Evolutionary conservation across 2,329 filamentous ascomycete species (phyloP).

Genomic region (Phoma sp.): DNA sequence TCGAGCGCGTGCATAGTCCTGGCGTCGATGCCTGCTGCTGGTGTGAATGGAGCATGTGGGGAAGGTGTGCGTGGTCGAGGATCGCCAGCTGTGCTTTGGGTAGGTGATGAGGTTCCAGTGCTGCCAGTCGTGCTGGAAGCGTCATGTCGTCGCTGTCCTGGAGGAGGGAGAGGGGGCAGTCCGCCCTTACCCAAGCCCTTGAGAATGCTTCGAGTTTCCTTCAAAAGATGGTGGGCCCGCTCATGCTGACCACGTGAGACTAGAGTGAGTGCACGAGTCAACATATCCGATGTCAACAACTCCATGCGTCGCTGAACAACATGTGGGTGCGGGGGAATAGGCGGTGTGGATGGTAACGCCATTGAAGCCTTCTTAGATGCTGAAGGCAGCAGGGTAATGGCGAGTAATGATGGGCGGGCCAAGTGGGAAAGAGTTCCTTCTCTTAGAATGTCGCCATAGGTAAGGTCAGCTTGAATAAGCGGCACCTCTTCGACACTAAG

Average conservation of each 20-base stretch:
- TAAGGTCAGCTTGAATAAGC: slow-evolving; percentile 91
- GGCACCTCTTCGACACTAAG: slow-evolving; percentile 93
- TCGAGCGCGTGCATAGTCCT: slow-evolving; percentile 85
- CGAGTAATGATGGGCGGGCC: slow-evolving; percentile 85
- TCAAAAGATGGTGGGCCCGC: slow-evolving; percentile 86
- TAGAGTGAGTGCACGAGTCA: slow-evolving; percentile 87
- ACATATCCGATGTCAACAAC: slow-evolving; percentile 95
- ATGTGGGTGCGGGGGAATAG: slow-evolving; percentile 92
- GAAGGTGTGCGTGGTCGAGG: slow-evolving; percentile 46
- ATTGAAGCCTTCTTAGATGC: slow-evolving; percentile 63
- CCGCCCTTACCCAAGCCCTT: slow-evolving; percentile 96
- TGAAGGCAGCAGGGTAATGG: slow-evolving; percentile 92
- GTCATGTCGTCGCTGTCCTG: slow-evolving; percentile 50
- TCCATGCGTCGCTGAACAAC: slow-evolving; percentile 98
- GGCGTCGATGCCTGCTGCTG: slow-evolving; percentile 77
- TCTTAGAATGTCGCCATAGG: slow-evolving; percentile 89
- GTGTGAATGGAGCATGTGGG: slow-evolving; percentile 58
- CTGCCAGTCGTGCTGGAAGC: slow-evolving; percentile 49
- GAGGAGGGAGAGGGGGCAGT: slow-evolving; percentile 82
- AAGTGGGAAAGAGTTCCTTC: slow-evolving; percentile 86
- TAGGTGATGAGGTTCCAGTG: slow-evolving; percentile 46
- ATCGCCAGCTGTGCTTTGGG: slow-evolving; percentile 46
- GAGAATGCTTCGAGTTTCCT: slow-evolving; percentile 91
- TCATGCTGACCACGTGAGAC: slow-evolving; percentile 93
- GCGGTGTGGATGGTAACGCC: slow-evolving; percentile 62